Conservation (phyloP, 805 yeast genomes). For the Spathaspora boniae region DNA sequence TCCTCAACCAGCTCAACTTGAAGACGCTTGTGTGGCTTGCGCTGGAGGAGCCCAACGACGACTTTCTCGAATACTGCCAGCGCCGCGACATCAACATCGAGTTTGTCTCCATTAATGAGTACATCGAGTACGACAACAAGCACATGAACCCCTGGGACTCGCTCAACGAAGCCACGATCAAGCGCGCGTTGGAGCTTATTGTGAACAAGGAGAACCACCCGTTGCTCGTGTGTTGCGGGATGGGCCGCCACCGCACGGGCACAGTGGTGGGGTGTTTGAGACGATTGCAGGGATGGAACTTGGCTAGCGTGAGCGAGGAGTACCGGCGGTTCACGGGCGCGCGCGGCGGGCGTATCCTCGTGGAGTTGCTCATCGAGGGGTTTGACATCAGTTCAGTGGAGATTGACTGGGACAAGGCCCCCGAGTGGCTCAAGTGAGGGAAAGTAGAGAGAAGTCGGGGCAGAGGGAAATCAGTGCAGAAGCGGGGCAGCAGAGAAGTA, state of each 20-base stretch:
- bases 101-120: slow-evolving; percentile 78
- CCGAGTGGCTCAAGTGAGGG: slow-evolving; percentile 17
- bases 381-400: slow-evolving; percentile 37
- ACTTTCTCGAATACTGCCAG: slow-evolving; percentile 76
- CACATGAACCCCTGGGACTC: slow-evolving; percentile 91
- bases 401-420: slow-evolving; percentile 27
- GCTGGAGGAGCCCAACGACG: slow-evolving; percentile 91
- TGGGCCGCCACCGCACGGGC: slow-evolving; percentile 98
- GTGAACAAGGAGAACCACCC: slow-evolving; percentile 77
- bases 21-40: slow-evolving; percentile 91
- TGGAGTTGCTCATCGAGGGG: slow-evolving; percentile 80
- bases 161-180: slow-evolving; percentile 75
- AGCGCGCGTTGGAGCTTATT: slow-evolving; percentile 73
- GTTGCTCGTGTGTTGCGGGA: slow-evolving; percentile 88
- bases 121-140: slow-evolving; percentile 21
- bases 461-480: too few relatives aligned
- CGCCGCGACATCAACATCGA: slow-evolving; percentile 68
- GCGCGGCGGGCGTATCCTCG: slow-evolving; percentile 87
- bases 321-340: slow-evolving; percentile 92
- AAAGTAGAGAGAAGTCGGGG: too few relatives aligned
- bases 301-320: slow-evolving; percentile 88
- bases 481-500: too few relatives aligned
- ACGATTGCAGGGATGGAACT: slow-evolving; percentile 94
- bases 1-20: slow-evolving; percentile 67
- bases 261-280: slow-evolving; percentile 93